Percentiles rank a stretch among this genome's conserved stretches.
Conservation (phyloP, 192 early-diverging fungal species). For the Linnemannia zychae region DNA sequence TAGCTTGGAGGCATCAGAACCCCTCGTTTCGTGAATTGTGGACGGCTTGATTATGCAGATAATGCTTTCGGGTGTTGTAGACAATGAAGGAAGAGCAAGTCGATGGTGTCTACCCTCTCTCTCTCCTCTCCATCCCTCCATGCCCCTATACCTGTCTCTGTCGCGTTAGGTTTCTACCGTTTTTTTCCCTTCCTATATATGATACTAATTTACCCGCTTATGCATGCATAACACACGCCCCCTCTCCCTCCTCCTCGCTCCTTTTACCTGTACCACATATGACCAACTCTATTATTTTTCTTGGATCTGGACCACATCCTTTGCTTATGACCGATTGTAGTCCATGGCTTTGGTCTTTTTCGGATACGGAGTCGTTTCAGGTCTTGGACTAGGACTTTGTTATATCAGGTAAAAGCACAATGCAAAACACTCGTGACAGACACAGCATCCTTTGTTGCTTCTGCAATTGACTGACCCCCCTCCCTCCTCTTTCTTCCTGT, state of each 20-base stretch:
- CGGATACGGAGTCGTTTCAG: conserved; percentile 51
- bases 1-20: too few species aligned
- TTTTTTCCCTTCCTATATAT: background rate
- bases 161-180: background rate
- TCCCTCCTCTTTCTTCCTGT: too few species aligned
- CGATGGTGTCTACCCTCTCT: background rate
- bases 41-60: too few species aligned
- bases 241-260: background rate
- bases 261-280: too few species aligned
- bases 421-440: background rate
- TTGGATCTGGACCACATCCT: background rate
- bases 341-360: background rate
- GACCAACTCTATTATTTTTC: background rate
- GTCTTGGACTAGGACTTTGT: conserved; percentile 68
- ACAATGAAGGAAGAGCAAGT: background rate
- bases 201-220: background rate
- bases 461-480: too few species aligned
- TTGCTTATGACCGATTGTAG: background rate
- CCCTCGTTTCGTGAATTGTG: too few species aligned
- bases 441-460: too few species aligned
- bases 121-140: background rate
- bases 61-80: background rate
- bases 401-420: conserved; percentile 68
- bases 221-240: background rate
- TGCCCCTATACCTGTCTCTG: background rate